Evolutionary conservation across 2,329 filamentous ascomycete species (phyloP).

Genomic region (Alternaria ventricosa): DNA sequence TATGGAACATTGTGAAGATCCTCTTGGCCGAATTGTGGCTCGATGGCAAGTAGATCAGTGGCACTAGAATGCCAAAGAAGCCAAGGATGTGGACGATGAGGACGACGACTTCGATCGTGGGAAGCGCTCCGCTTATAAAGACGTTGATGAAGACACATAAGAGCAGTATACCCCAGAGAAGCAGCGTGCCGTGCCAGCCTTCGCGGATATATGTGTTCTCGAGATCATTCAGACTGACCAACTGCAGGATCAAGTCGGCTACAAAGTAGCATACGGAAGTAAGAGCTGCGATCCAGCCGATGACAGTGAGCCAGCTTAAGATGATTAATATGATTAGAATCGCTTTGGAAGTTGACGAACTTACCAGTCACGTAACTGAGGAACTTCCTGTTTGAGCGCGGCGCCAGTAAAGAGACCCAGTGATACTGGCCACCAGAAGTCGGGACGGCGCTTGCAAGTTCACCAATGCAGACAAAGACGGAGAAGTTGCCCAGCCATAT

Average conservation of each 20-base stretch:
- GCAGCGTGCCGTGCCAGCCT: slow-evolving; percentile 59
- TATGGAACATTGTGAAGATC: slow-evolving; percentile 57
- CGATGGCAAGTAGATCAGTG: slow-evolving; percentile 45
- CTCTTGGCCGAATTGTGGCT: slow-evolving; percentile 46
- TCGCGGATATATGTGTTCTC: slow-evolving; percentile 45
- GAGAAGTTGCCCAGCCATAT: slow-evolving; percentile 49
- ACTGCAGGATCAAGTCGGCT: slow-evolving; percentile 41
- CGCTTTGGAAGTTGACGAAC: not conserved
- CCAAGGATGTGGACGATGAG: slow-evolving; percentile 60
- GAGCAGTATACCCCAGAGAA: slow-evolving; percentile 55
- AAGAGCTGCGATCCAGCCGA: slow-evolving; percentile 52
- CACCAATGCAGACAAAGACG: slow-evolving; percentile 45
- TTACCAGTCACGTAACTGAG: slow-evolving; percentile 54
- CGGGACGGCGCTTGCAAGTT: slow-evolving; percentile 48
- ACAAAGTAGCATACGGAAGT: slow-evolving; percentile 48
- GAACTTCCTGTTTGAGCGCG: slow-evolving; percentile 50
- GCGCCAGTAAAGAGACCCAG: slow-evolving; percentile 54
- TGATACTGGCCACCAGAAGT: slow-evolving; percentile 51
- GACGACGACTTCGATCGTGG: slow-evolving; percentile 57
- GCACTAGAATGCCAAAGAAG: slow-evolving; percentile 60
- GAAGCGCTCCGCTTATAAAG: slow-evolving; percentile 55
- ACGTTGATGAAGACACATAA: slow-evolving; percentile 56
- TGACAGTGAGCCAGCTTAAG: slow-evolving; percentile 53
- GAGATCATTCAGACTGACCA: slow-evolving; percentile 50
- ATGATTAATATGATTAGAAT: slow-evolving; percentile 10